phyloP scores from a whole-genome alignment of 208 protist species.

The Leptomonas pyrrhocoris region DNA sequence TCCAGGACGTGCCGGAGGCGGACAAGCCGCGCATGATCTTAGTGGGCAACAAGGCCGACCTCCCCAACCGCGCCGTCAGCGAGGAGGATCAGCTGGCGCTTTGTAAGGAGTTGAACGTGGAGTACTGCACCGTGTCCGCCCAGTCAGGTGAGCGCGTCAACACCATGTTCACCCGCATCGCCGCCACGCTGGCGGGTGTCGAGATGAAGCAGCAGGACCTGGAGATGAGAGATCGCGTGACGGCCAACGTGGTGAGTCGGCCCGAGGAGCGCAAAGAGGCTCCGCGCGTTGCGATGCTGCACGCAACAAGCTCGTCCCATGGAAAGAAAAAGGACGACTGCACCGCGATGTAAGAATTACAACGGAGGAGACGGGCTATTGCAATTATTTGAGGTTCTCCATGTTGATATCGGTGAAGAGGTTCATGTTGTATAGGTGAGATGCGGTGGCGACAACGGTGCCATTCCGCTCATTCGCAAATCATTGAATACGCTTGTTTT shows the following conservation, averaged over 20 bases:
- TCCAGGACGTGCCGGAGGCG: slow-evolving; percentile 3
- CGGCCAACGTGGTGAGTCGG: slow-evolving; percentile 48
- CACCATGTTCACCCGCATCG: slow-evolving; percentile 80
- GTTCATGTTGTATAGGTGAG: neutral
- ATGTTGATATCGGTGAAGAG: too few relatives aligned
- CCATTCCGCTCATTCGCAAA: neutral
- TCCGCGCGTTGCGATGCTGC: slow-evolving; percentile 16
- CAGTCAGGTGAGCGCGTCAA: slow-evolving; percentile 92
- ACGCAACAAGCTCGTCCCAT: slow-evolving; percentile 11
- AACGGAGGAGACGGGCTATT: too few relatives aligned
- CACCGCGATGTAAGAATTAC: slow-evolving; percentile 51
- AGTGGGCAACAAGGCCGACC: slow-evolving; percentile 93
- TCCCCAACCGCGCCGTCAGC: slow-evolving; percentile 86
- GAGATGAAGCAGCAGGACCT: slow-evolving; percentile 76
- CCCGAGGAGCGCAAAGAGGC: slow-evolving; percentile 43
- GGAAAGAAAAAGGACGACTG: slow-evolving; percentile 49
- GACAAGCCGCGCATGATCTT: slow-evolving; percentile 75
- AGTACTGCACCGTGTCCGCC: slow-evolving; percentile 86
- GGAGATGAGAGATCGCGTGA: slow-evolving; percentile 57
- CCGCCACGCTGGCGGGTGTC: slow-evolving; percentile 85
- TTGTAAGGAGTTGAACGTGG: slow-evolving; percentile 55
- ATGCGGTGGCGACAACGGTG: slow-evolving; percentile 6
- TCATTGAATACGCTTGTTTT: too few relatives aligned
- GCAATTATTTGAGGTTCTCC: too few relatives aligned
- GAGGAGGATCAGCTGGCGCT: slow-evolving; percentile 70